A percentile compares a stretch with the other conserved stretches of the same genome.
phyloP scores from a whole-genome alignment of 1,284 basidiomycete species.

The Microbotryomycetes sp. region DNA sequence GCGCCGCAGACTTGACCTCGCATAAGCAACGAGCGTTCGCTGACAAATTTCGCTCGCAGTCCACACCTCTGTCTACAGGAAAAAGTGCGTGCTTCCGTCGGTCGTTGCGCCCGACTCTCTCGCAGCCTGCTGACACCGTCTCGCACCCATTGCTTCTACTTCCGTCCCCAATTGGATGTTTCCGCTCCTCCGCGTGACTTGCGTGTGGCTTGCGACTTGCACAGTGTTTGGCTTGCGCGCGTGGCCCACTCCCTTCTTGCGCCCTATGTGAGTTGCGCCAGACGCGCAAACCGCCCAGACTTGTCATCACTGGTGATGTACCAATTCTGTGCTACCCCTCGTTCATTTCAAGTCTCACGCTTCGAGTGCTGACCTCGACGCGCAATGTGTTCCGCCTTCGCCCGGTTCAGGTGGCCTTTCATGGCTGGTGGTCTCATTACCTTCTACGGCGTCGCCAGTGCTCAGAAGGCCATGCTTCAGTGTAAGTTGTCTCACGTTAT shows the following conservation, averaged over 20 bases:
- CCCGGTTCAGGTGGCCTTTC: slow-evolving; percentile 31
- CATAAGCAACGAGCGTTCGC: too few relatives aligned
- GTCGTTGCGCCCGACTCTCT: too few relatives aligned
- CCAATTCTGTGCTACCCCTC: background rate
- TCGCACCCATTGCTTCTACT: background rate
- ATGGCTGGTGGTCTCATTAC: slow-evolving; percentile 33
- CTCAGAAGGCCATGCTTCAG: slow-evolving; percentile 31
- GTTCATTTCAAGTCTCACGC: background rate
- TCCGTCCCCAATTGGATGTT: background rate
- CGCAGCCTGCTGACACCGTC: background rate
- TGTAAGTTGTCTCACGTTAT: slow-evolving; percentile 6
- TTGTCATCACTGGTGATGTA: background rate
- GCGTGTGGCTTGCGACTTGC: too few relatives aligned
- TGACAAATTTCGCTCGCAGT: too few relatives aligned
- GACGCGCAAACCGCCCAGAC: background rate
- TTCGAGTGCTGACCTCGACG: background rate
- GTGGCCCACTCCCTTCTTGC: slow-evolving; percentile 31
- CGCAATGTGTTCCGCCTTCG: background rate
- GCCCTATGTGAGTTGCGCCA: slow-evolving; percentile 31
- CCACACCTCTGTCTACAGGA: too few relatives aligned
- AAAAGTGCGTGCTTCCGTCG: too few relatives aligned
- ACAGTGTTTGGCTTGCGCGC: slow-evolving; percentile 29
- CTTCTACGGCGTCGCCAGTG: slow-evolving; percentile 33
- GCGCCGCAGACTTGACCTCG: too few relatives aligned
- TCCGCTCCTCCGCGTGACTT: too few relatives aligned